These are phyloP conservation scores for Sclerotinia sclerotiorum DNA, from an alignment of 2,329 filamentous ascomycete species.

Conservation along the genomic window DNA sequence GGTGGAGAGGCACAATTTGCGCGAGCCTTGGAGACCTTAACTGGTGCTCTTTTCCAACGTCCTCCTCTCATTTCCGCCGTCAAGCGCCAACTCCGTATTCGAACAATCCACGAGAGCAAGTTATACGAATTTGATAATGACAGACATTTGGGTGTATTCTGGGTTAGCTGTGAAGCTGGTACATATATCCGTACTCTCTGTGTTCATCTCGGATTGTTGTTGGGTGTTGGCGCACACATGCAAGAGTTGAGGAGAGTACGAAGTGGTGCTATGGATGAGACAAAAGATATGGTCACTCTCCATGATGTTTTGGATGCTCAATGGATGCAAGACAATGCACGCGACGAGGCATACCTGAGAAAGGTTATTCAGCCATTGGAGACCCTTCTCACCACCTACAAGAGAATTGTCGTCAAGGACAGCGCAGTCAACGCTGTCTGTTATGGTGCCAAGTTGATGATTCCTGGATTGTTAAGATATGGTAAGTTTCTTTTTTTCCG, in stretches of 20 bases:
- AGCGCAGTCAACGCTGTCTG: conserved; percentile 95
- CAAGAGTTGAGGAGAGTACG: conserved; percentile 94
- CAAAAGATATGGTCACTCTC: conserved; percentile 83
- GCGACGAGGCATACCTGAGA: conserved; percentile 89
- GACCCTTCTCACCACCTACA: conserved; percentile 88
- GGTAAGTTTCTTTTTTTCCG: conserved; percentile 51
- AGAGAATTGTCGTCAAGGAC: conserved; percentile 97
- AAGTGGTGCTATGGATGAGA: conserved; percentile 92
- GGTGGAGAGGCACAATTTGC: conserved; percentile 92
- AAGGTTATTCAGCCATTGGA: conserved; percentile 90
- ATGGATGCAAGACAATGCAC: conserved; percentile 93
- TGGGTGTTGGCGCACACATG: conserved; percentile 93
- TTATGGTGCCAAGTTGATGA: conserved; percentile 98
- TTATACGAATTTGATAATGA: conserved; percentile 98
- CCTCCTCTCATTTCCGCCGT: conserved; percentile 97
- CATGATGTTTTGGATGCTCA: conserved; percentile 96
- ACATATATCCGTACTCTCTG: conserved; percentile 99
- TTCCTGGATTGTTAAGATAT: conserved; percentile 91
- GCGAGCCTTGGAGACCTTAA: conserved; percentile 91
- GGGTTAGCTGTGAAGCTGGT: conserved; percentile 97
- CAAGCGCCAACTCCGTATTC: conserved; percentile 97
- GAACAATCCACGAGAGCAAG: conserved; percentile 97
- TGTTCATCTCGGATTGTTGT: conserved; percentile 77
- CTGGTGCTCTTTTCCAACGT: conserved; percentile 94
- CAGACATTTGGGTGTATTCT: conserved; percentile 95